Evolutionary conservation across 441 rosid genomes (phyloP).

Genomic region (Mallotus japonicus): DNA sequence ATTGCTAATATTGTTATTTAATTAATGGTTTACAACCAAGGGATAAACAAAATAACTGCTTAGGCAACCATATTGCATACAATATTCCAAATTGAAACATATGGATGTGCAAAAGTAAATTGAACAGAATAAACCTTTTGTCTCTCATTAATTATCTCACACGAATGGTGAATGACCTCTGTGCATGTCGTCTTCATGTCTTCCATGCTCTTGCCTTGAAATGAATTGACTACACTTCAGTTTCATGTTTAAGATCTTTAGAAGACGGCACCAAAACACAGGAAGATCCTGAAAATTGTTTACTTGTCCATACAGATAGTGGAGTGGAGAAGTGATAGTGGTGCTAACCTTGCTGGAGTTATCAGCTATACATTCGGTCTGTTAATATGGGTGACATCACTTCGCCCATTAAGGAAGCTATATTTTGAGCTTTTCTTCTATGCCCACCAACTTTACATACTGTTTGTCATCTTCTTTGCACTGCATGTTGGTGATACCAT

Average conservation of each 20-base stretch:
- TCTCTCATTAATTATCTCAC: too few relatives aligned
- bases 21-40: too few relatives aligned
- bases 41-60: too few relatives aligned
- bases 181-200: not conserved
- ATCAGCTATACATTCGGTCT: conserved; percentile 35
- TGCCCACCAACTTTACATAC: conserved; percentile 51
- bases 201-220: not conserved
- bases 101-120: too few relatives aligned
- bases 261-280: not conserved
- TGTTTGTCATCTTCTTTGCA: conserved; percentile 42
- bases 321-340: conserved; percentile 38
- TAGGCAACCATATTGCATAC: too few relatives aligned
- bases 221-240: not conserved
- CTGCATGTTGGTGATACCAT: conserved; percentile 52
- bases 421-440: conserved; percentile 58
- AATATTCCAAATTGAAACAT: too few relatives aligned
- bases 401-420: conserved; percentile 33
- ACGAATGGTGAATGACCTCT: too few relatives aligned
- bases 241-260: not conserved
- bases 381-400: conserved; percentile 47
- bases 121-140: too few relatives aligned
- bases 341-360: conserved; percentile 49
- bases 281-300: not conserved
- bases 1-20: too few relatives aligned
- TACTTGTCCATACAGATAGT: conserved; percentile 45